Evolutionary conservation across 345 rosid species (phyloP).

Genomic region (Dipteronia sinensis): DNA sequence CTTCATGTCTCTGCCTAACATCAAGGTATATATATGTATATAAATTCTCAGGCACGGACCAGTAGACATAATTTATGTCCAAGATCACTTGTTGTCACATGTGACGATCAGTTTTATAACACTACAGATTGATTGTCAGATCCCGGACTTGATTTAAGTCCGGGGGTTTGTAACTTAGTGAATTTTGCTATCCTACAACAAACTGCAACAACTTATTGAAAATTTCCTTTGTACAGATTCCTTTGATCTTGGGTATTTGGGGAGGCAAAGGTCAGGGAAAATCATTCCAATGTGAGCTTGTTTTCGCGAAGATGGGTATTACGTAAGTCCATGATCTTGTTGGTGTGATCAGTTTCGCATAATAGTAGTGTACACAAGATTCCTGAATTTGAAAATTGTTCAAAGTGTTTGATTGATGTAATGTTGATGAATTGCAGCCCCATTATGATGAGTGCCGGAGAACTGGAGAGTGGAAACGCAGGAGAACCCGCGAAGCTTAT

Average conservation of each 20-base stretch:
- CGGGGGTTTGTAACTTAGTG: too few species aligned
- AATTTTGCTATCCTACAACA: not conserved
- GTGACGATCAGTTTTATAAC: too few species aligned
- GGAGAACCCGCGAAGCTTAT: slow-evolving; percentile 97
- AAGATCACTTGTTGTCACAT: too few species aligned
- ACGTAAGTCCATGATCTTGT: slow-evolving; percentile 50
- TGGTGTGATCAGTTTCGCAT: not conserved
- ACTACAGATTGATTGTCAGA: too few species aligned
- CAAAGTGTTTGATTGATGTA: not conserved
- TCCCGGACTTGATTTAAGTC: too few species aligned
- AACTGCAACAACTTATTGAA: not conserved
- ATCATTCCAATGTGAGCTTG: slow-evolving; percentile 98
- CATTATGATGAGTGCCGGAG: slow-evolving; percentile 99
- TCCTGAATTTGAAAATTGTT: too few species aligned
- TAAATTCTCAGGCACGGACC: too few species aligned
- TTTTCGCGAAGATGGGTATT: slow-evolving; percentile 98
- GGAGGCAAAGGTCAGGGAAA: slow-evolving; percentile 99
- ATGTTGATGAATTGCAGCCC: slow-evolving; percentile 55
- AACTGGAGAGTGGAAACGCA: slow-evolving; percentile 95
- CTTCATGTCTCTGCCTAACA: slow-evolving; percentile 90
- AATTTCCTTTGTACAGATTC: slow-evolving; percentile 49
- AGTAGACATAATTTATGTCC: too few species aligned
- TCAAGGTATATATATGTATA: slow-evolving; percentile 53
- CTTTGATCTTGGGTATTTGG: slow-evolving; percentile 97
- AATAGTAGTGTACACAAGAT: too few species aligned